A percentile compares a stretch with the other conserved stretches of the same genome.
Evolutionary conservation across 345 rosid genomes (phyloP).

Genomic region (Salix dunnii): DNA sequence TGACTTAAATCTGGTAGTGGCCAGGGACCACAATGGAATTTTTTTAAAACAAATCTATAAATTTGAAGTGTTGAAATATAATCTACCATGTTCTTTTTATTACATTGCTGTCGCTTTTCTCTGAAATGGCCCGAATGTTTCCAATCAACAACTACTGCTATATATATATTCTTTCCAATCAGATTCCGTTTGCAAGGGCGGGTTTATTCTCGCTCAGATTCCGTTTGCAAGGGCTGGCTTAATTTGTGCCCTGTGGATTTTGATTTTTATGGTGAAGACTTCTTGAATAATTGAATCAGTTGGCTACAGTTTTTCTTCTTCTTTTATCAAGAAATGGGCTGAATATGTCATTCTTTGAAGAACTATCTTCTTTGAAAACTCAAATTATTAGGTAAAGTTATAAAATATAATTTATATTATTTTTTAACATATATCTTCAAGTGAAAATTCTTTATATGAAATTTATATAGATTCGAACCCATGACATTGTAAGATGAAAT

Average conservation of each 20-base stretch:
- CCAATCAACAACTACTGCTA: neutral
- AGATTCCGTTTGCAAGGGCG: no score
- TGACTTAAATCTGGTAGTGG: neutral
- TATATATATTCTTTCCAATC: no score
- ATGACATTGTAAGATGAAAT: no score
- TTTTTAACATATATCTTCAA: fast-evolving
- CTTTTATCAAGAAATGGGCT: no score
- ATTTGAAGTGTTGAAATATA: no score
- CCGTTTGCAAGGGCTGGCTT: neutral
- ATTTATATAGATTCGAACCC: fast-evolving
- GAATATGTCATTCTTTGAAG: no score
- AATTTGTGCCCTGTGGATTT: neutral
- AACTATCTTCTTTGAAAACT: no score
- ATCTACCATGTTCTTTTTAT: neutral
- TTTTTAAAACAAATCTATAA: no score
- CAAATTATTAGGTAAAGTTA: fast-evolving
- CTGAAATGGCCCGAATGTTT: neutral
- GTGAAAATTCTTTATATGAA: fast-evolving
- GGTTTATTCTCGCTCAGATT: neutral
- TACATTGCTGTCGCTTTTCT: neutral
- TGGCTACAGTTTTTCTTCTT: neutral
- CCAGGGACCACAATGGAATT: neutral
- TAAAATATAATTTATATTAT: no score
- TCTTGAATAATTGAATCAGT: neutral
- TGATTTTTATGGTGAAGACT: no score